Evolutionary conservation across 306 rosid species (phyloP).

Genomic region (Heteromeles arbutifolia): DNA sequence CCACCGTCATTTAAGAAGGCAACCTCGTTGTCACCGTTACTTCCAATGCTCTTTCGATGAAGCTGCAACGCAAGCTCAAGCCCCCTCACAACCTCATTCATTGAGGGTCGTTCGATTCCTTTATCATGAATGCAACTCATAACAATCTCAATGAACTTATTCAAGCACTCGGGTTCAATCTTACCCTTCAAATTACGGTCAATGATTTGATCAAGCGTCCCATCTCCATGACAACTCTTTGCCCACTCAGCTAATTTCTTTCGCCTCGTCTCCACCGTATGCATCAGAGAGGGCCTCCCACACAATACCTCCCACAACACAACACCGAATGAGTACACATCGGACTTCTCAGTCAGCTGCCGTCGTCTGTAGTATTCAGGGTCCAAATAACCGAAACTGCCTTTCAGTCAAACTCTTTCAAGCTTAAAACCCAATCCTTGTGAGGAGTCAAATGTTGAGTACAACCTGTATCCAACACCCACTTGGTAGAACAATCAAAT

Average conservation of each 20-base stretch:
- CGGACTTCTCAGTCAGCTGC: constrained; percentile 22
- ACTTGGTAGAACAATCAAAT: background rate
- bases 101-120: constrained; percentile 22
- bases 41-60: too few species aligned
- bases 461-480: background rate
- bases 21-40: too few species aligned
- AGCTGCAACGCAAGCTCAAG: background rate
- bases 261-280: background rate
- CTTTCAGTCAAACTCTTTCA: too few species aligned
- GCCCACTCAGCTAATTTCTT: constrained; percentile 18
- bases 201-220: background rate
- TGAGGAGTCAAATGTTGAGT: background rate
- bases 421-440: background rate
- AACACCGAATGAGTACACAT: constrained; percentile 25
- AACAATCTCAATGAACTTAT: constrained; percentile 1
- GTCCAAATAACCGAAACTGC: constrained; percentile 21
- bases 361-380: constrained; percentile 15
- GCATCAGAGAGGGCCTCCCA: constrained; percentile 11
- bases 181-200: constrained; percentile 6
- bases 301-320: constrained; percentile 21
- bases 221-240: background rate
- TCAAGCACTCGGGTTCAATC: constrained; percentile 13
- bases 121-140: constrained; percentile 18
- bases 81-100: constrained; percentile 21
- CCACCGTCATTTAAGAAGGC: too few species aligned